phyloP scores from a whole-genome alignment of 495 filamentous ascomycete genomes.

The Lasiosphaeria ovina region DNA sequence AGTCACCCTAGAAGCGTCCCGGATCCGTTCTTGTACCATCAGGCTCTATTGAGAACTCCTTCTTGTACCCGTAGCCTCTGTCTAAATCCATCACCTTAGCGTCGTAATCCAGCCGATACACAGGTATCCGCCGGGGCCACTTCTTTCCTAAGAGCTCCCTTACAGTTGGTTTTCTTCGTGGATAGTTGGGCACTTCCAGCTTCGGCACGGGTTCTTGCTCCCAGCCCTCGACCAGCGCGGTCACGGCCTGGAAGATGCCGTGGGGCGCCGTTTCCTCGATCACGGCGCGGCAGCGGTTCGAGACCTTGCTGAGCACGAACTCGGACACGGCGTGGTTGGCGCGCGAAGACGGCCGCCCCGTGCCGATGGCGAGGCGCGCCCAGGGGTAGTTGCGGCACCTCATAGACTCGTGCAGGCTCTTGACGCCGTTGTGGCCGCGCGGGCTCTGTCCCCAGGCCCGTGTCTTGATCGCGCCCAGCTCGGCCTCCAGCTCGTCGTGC shows the following conservation, averaged over 20 bases:
- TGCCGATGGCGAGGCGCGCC: slow-evolving; percentile 63
- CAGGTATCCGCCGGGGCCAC: too few species aligned
- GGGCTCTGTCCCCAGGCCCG: slow-evolving; percentile 57
- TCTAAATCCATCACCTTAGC: too few species aligned
- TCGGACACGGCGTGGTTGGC: slow-evolving; percentile 56
- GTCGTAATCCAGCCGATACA: too few species aligned
- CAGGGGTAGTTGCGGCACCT: slow-evolving; percentile 27
- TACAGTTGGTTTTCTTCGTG: too few species aligned
- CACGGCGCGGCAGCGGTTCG: slow-evolving; percentile 40
- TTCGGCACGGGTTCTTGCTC: not conserved
- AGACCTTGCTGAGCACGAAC: slow-evolving; percentile 69
- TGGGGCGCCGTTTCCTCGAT: slow-evolving; percentile 50
- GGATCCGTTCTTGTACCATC: too few species aligned
- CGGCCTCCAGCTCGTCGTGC: slow-evolving; percentile 79
- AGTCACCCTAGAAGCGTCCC: too few species aligned
- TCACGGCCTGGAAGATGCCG: slow-evolving; percentile 51
- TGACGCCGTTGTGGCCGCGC: slow-evolving; percentile 78
- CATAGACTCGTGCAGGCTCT: slow-evolving; percentile 56
- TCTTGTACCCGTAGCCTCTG: too few species aligned
- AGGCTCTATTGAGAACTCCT: too few species aligned
- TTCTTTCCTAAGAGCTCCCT: too few species aligned
- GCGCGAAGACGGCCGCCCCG: slow-evolving; percentile 63
- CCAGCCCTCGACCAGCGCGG: slow-evolving; percentile 45
- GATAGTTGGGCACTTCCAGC: too few species aligned
- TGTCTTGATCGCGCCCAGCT: slow-evolving; percentile 62